Percentiles rank a stretch among this genome's conserved stretches.
Evolutionary conservation across 2,329 filamentous ascomycete species (phyloP).

Genomic region (Drechslerella dactyloides): DNA sequence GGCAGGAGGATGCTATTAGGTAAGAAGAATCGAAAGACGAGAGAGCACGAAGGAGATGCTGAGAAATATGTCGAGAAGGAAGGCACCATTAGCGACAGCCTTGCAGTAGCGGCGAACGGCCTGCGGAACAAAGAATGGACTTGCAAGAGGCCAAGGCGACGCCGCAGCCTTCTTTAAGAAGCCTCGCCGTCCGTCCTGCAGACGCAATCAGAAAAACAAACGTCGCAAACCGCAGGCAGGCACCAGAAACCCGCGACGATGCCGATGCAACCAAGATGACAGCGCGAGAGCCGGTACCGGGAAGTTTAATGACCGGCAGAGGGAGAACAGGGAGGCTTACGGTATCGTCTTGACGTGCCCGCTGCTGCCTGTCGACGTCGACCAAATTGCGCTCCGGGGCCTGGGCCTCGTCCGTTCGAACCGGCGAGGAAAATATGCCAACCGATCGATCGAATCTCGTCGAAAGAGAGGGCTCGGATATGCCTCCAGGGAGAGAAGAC

Average conservation of each 20-base stretch:
- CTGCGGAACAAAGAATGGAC: no score
- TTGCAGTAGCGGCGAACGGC: background rate
- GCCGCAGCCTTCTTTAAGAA: conserved; percentile 46
- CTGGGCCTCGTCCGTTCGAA: background rate
- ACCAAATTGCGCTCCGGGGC: background rate
- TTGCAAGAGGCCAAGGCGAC: conserved; percentile 33
- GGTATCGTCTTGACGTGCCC: background rate
- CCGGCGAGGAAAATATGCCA: background rate
- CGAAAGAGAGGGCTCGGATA: background rate
- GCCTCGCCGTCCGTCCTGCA: conserved; percentile 17
- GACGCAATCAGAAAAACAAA: conserved; percentile 19
- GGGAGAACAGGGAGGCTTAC: background rate
- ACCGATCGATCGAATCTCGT: background rate
- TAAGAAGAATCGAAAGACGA: conserved; percentile 12
- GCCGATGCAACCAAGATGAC: background rate
- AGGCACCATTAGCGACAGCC: background rate
- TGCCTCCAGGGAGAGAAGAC: background rate
- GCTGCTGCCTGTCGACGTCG: conserved; percentile 20
- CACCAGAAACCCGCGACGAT: background rate
- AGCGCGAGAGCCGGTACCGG: background rate
- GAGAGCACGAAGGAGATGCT: conserved; percentile 6
- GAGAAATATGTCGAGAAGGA: background rate
- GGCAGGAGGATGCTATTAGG: conserved; percentile 2
- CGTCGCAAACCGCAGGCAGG: no score
- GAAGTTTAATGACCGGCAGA: conserved; percentile 2